Conservation (phyloP, 202 grass and related monocot species). For the Digitaria exilis region DNA sequence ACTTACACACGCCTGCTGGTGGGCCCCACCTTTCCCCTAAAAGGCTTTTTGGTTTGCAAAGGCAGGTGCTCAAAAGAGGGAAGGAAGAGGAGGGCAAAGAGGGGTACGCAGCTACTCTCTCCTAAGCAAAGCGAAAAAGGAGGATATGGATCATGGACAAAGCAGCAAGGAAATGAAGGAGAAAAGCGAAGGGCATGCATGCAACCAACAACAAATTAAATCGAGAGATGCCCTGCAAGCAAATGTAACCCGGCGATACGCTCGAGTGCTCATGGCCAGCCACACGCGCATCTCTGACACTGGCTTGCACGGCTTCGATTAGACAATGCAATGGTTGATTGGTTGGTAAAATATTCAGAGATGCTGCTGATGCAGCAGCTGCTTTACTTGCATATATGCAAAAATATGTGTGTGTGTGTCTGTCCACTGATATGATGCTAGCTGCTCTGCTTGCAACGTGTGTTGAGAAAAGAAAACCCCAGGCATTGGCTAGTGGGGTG, state of each 20-base stretch:
- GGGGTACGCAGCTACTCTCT: neutral
- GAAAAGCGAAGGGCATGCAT: neutral
- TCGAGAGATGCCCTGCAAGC: conserved; percentile 17
- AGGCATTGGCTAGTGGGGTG: neutral
- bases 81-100: neutral
- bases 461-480: conserved; percentile 1
- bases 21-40: neutral
- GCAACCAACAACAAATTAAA: neutral
- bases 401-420: neutral
- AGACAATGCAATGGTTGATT: neutral
- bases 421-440: too few species aligned
- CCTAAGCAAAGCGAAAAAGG: neutral
- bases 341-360: conserved; percentile 18
- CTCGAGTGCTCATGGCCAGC: neutral
- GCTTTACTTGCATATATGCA: conserved; percentile 16
- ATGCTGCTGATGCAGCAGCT: conserved; percentile 7
- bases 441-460: neutral
- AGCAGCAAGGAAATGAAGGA: neutral
- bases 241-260: neutral
- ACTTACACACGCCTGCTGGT: neutral
- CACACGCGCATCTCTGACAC: neutral
- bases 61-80: conserved; percentile 9
- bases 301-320: conserved; percentile 28
- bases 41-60: neutral
- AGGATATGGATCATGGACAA: neutral